These are phyloP conservation scores for Myxozyma kluyveri DNA, from an alignment of 805 yeast genomes.

Conservation along the genomic window DNA sequence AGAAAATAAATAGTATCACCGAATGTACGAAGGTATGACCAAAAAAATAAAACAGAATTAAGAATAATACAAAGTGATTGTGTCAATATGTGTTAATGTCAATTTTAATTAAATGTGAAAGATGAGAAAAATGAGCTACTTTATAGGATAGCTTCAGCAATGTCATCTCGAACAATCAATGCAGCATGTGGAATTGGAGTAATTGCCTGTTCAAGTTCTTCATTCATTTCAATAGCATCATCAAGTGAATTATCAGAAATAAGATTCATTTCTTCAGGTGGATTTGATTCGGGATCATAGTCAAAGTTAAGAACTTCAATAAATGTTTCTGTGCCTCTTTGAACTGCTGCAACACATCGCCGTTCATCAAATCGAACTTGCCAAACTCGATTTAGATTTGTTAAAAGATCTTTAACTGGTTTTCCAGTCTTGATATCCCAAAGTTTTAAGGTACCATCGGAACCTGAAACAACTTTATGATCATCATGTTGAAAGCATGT, in stretches of 20 bases:
- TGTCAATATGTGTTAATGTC: not conserved
- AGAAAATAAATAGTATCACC: no score
- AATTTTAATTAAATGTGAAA: no score
- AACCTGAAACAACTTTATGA: conserved; percentile 80
- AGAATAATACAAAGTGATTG: not conserved
- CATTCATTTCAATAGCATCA: not conserved
- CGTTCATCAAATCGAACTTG: conserved; percentile 84
- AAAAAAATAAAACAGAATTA: not conserved
- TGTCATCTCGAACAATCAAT: no score
- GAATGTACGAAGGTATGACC: not conserved
- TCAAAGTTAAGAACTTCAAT: conserved; percentile 62
- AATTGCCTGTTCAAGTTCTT: not conserved
- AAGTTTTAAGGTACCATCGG: conserved; percentile 79
- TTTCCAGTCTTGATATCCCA: conserved; percentile 83
- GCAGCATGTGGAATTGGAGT: no score
- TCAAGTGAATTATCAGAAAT: not conserved
- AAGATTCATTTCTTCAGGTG: not conserved
- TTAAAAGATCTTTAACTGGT: conserved; percentile 65
- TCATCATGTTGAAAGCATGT: conserved; percentile 92
- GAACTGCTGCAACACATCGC: conserved; percentile 89
- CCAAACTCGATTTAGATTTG: conserved; percentile 87
- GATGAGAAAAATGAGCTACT: no score
- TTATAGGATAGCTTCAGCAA: no score
- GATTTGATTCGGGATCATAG: conserved; percentile 15
- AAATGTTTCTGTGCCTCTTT: conserved; percentile 63